Evolutionary conservation across 148 eudicot genomes (phyloP).

Genomic region (Camellia lanceoleosa): DNA sequence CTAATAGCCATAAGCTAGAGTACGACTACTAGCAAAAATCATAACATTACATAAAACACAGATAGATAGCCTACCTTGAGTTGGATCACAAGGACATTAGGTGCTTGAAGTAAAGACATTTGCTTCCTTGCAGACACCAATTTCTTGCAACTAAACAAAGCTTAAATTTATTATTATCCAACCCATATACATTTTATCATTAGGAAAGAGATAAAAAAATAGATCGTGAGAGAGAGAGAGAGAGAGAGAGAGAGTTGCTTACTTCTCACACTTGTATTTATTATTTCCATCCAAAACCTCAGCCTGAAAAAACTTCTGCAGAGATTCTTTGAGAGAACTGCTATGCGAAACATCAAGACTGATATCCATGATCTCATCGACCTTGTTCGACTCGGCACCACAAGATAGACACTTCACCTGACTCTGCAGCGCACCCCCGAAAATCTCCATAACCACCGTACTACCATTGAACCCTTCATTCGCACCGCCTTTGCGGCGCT

Average conservation of each 20-base stretch:
- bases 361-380: slow-evolving; percentile 97
- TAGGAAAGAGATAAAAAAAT: background rate
- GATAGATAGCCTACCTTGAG: slow-evolving; percentile 59
- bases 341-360: slow-evolving; percentile 75
- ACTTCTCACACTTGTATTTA: slow-evolving; percentile 96
- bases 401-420: slow-evolving; percentile 94
- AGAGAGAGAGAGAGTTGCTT: slow-evolving; percentile 19
- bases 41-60: background rate
- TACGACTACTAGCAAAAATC: background rate
- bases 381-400: slow-evolving; percentile 86
- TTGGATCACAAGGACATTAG: slow-evolving; percentile 92
- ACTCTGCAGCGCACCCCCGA: slow-evolving; percentile 94
- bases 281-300: slow-evolving; percentile 94
- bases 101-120: slow-evolving; percentile 91
- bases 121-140: slow-evolving; percentile 91
- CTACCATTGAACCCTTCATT: slow-evolving; percentile 36
- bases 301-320: slow-evolving; percentile 85
- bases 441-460: slow-evolving; percentile 81
- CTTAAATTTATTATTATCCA: slow-evolving; percentile 19
- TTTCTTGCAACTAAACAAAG: slow-evolving; percentile 71
- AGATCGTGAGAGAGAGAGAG: background rate
- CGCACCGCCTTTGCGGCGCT: slow-evolving; percentile 37
- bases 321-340: slow-evolving; percentile 69
- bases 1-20: background rate
- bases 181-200: background rate